Evolutionary conservation across 768 basidiomycete species (phyloP).

Genomic region (Pulveroboletus sp.): DNA sequence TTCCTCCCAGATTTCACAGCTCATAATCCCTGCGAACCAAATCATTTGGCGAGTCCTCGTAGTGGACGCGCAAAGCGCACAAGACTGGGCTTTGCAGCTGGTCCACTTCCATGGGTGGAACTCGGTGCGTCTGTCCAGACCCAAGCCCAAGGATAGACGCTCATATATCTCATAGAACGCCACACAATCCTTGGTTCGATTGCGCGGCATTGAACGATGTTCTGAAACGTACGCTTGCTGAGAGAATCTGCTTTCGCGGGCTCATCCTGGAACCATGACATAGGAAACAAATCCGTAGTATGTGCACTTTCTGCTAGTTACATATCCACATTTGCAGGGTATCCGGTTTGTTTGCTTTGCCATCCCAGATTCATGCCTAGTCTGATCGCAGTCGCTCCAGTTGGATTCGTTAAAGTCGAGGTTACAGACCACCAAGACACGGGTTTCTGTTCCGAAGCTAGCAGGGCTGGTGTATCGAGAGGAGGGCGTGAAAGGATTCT

Average conservation of each 20-base stretch:
- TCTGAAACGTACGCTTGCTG: conserved; percentile 52
- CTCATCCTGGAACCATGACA: conserved; percentile 5
- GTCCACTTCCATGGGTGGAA: conserved; percentile 79
- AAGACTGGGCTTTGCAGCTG: conserved; percentile 65
- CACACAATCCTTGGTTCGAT: conserved; percentile 60
- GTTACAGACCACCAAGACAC: conserved; percentile 77
- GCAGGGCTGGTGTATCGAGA: conserved; percentile 73
- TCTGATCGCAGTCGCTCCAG: conserved; percentile 33
- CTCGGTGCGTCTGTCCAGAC: conserved; percentile 39
- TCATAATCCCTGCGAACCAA: conserved; percentile 12
- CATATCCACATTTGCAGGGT: conserved; percentile 88
- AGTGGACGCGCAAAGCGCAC: conserved; percentile 56
- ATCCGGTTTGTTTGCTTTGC: conserved; percentile 49
- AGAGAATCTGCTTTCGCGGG: not conserved
- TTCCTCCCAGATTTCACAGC: conserved; percentile 15
- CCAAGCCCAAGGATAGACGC: conserved; percentile 10
- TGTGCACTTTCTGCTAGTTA: conserved; percentile 90
- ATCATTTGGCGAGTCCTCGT: conserved; percentile 12
- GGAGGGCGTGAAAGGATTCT: conserved; percentile 86
- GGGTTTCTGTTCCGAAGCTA: conserved; percentile 67
- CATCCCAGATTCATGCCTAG: not conserved
- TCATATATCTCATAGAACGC: conserved; percentile 36
- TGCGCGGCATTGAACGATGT: conserved; percentile 56
- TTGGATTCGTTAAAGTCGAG: conserved; percentile 94
- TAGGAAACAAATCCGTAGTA: conserved; percentile 82